Percentiles rank a stretch among this genome's conserved stretches.
phyloP scores from a whole-genome alignment of 2,329 filamentous ascomycete genomes.

The Botrytis tulipae region DNA sequence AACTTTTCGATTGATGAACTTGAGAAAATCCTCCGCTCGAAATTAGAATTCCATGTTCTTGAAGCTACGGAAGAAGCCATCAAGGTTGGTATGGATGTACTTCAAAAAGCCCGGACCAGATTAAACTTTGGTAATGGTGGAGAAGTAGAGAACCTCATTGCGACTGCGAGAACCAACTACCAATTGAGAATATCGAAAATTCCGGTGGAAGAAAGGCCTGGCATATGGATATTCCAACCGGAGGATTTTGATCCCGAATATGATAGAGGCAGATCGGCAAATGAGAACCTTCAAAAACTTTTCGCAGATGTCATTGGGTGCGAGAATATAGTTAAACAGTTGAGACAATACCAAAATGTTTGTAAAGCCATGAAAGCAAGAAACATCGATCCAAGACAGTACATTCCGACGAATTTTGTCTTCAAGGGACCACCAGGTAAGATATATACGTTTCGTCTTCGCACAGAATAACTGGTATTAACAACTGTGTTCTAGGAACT shows the following conservation, averaged over 20 bases:
- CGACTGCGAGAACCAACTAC: slow-evolving; percentile 47
- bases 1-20: slow-evolving; percentile 62
- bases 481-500: slow-evolving; percentile 44
- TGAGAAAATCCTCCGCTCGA: slow-evolving; percentile 48
- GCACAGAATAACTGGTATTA: no score
- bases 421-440: slow-evolving; percentile 49
- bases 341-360: slow-evolving; percentile 49
- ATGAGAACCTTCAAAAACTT: slow-evolving; percentile 43
- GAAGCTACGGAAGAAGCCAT: slow-evolving; percentile 46
- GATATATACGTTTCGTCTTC: no score
- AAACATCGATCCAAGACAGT: slow-evolving; percentile 48
- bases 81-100: slow-evolving; percentile 54
- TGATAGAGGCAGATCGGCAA: slow-evolving; percentile 43
- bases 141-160: slow-evolving; percentile 65
- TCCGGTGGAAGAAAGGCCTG: slow-evolving; percentile 30
- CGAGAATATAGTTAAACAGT: slow-evolving; percentile 46
- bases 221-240: slow-evolving; percentile 28
- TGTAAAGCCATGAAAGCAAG: slow-evolving; percentile 45
- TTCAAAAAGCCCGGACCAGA: slow-evolving; percentile 58
- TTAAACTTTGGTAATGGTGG: slow-evolving; percentile 70
- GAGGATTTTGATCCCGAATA: slow-evolving; percentile 53
- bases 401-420: slow-evolving; percentile 55
- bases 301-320: slow-evolving; percentile 52
- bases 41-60: slow-evolving; percentile 47
- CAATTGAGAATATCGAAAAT: slow-evolving; percentile 42